Percentiles rank a stretch among this genome's conserved stretches.
phyloP scores from a whole-genome alignment of 805 yeast species.

The Lipomyces chichibuensis region DNA sequence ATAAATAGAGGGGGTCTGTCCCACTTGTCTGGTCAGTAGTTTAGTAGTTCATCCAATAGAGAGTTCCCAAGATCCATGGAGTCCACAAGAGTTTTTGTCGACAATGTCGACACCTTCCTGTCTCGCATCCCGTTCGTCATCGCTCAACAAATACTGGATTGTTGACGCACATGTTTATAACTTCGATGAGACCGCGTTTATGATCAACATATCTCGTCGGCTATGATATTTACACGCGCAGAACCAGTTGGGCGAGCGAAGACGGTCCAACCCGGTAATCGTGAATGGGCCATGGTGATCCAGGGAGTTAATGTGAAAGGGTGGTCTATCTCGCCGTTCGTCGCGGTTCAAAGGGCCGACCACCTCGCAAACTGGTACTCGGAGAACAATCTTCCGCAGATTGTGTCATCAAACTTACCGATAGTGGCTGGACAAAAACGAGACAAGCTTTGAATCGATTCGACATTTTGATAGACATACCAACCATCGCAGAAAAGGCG shows the following conservation, averaged over 20 bases:
- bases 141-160: too few relatives aligned
- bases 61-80: too few relatives aligned
- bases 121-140: too few relatives aligned
- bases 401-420: neutral
- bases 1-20: too few relatives aligned
- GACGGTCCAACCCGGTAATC: slow-evolving; percentile 2
- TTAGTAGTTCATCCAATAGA: too few relatives aligned
- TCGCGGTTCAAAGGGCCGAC: slow-evolving; percentile 4
- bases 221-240: too few relatives aligned
- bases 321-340: slow-evolving; percentile 14
- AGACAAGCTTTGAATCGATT: slow-evolving; percentile 6
- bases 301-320: slow-evolving; percentile 15
- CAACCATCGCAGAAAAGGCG: slow-evolving; percentile 11
- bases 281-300: neutral
- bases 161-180: too few relatives aligned
- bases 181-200: too few relatives aligned
- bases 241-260: slow-evolving; percentile 5
- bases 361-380: slow-evolving; percentile 18
- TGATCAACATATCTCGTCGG: too few relatives aligned
- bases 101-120: too few relatives aligned
- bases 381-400: slow-evolving; percentile 11
- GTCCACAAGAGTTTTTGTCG: too few relatives aligned
- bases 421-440: slow-evolving; percentile 15
- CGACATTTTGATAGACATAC: slow-evolving; percentile 14
- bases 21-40: too few relatives aligned